A percentile compares a stretch with the other conserved stretches of the same genome.
Conservation (phyloP, 768 basidiomycete species). For the Leccinellum rugosiceps region DNA sequence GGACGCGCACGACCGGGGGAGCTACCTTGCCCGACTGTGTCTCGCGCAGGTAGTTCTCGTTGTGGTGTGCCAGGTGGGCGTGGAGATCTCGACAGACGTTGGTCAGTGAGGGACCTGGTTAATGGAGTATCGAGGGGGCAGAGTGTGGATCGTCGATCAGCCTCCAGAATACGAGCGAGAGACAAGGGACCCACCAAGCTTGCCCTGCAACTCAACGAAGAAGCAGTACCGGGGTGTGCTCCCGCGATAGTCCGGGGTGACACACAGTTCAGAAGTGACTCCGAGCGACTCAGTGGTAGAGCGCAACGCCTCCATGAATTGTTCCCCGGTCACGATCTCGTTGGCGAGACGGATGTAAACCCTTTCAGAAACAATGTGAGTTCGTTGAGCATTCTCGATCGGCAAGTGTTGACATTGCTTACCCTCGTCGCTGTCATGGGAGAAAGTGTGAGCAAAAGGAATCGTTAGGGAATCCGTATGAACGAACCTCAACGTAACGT, state of each 20-base stretch:
- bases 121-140: not conserved
- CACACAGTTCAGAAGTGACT: constrained; percentile 19
- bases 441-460: not conserved
- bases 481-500: constrained; percentile 23
- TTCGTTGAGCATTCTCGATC: not conserved
- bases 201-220: constrained; percentile 15
- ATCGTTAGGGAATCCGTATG: not conserved
- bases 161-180: not conserved
- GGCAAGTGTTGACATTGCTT: not conserved
- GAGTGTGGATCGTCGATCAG: not conserved
- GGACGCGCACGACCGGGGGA: constrained; percentile 12
- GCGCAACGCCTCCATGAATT: constrained; percentile 15
- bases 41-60: constrained; percentile 19
- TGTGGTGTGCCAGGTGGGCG: constrained; percentile 4
- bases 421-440: constrained; percentile 19
- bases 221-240: constrained; percentile 17
- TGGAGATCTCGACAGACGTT: constrained; percentile 7
- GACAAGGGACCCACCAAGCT: constrained; percentile 4
- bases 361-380: not conserved
- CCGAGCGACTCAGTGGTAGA: constrained; percentile 17
- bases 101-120: not conserved
- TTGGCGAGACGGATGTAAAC: constrained; percentile 18
- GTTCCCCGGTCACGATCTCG: constrained; percentile 22
- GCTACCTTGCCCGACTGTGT: constrained; percentile 4
- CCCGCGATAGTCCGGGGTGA: constrained; percentile 18